phyloP scores from a whole-genome alignment of 805 yeast species.

The Candida arabinofermentans region DNA sequence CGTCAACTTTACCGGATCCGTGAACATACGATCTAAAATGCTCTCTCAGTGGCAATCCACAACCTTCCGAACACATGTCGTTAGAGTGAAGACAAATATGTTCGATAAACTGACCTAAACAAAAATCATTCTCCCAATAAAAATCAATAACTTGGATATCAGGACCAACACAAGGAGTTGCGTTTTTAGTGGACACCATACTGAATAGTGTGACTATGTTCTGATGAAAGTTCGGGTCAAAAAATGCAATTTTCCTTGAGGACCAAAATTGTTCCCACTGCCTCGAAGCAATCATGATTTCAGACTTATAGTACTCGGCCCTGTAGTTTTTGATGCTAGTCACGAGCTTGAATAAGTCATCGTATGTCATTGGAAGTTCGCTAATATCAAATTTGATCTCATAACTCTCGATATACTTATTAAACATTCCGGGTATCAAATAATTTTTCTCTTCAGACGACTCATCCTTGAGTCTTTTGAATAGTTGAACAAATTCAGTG shows the following conservation, averaged over 20 bases:
- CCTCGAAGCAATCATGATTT: slow-evolving; percentile 37
- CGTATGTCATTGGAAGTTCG: slow-evolving; percentile 34
- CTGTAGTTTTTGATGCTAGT: slow-evolving; percentile 28
- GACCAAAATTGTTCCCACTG: slow-evolving; percentile 66
- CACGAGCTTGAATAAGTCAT: slow-evolving; percentile 36
- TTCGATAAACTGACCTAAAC: slow-evolving; percentile 86
- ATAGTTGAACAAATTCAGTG: slow-evolving; percentile 16
- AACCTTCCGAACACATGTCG: slow-evolving; percentile 72
- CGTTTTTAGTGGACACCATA: slow-evolving; percentile 74
- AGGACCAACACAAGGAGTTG: slow-evolving; percentile 94
- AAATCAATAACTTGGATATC: slow-evolving; percentile 77
- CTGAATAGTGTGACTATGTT: slow-evolving; percentile 75
- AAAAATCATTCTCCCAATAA: slow-evolving; percentile 86
- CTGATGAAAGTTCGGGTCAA: slow-evolving; percentile 73
- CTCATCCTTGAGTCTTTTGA: slow-evolving; percentile 24
- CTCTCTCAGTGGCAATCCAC: slow-evolving; percentile 64
- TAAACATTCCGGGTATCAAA: slow-evolving; percentile 23
- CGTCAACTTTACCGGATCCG: slow-evolving; percentile 78
- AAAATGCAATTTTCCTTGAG: slow-evolving; percentile 41
- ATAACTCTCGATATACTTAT: slow-evolving; percentile 12
- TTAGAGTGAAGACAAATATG: slow-evolving; percentile 65
- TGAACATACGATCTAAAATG: slow-evolving; percentile 88
- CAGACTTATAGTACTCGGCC: slow-evolving; percentile 26
- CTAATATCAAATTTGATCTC: slow-evolving; percentile 10
- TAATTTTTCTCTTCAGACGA: slow-evolving; percentile 2